Percentiles rank a stretch among this genome's conserved stretches.
phyloP scores from a whole-genome alignment of 1,284 basidiomycete species.

The Trametes sp. region DNA sequence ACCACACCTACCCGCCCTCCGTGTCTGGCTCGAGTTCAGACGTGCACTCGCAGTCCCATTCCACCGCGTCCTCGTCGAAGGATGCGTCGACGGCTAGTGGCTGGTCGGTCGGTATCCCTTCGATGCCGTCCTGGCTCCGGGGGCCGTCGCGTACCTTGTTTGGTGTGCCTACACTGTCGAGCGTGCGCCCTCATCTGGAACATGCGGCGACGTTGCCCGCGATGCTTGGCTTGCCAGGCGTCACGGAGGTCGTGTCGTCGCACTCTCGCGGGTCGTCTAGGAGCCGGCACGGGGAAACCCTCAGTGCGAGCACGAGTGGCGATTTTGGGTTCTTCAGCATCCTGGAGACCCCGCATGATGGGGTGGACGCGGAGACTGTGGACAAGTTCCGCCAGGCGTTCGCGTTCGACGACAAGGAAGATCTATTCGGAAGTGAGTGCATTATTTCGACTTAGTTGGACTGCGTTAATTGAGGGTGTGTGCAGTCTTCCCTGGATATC shows the following conservation, averaged over 20 bases:
- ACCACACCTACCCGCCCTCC: slow-evolving; percentile 83
- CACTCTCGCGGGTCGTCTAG: slow-evolving; percentile 47
- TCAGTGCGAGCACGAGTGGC: slow-evolving; percentile 40
- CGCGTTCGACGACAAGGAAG: slow-evolving; percentile 87
- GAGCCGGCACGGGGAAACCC: slow-evolving; percentile 32
- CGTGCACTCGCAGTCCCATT: slow-evolving; percentile 52
- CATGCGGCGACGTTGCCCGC: slow-evolving; percentile 32
- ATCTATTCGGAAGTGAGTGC: slow-evolving; percentile 82
- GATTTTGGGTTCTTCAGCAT: slow-evolving; percentile 78
- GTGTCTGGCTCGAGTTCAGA: slow-evolving; percentile 52
- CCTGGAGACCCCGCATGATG: slow-evolving; percentile 69
- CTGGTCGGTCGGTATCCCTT: slow-evolving; percentile 35
- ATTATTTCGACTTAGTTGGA: background rate
- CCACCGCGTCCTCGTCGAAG: slow-evolving; percentile 1
- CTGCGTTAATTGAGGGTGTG: background rate
- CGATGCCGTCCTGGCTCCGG: slow-evolving; percentile 76
- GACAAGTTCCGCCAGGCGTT: slow-evolving; percentile 84
- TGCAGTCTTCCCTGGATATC: slow-evolving; percentile 88
- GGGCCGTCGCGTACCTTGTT: slow-evolving; percentile 58
- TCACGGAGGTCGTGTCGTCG: slow-evolving; percentile 68
- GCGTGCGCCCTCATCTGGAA: slow-evolving; percentile 29
- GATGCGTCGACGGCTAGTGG: slow-evolving; percentile 30
- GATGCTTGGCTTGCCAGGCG: slow-evolving; percentile 36
- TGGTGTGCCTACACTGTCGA: slow-evolving; percentile 28
- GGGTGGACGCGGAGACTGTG: slow-evolving; percentile 67